Base-by-base conservation (phyloP, 306 rosid genomes). In the Morella rubra region DNA sequence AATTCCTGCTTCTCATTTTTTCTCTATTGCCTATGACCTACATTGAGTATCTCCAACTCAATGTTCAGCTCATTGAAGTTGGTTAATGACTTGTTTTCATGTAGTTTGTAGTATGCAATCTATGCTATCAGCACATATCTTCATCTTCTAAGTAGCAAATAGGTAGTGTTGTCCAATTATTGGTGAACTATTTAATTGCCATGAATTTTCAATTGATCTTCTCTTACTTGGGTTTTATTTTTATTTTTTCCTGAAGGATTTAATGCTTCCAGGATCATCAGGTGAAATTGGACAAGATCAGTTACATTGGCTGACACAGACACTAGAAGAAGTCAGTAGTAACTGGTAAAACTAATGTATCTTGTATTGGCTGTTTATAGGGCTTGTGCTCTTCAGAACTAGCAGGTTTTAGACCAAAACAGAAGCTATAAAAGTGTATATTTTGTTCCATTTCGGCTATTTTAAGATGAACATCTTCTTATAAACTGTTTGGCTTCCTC, bases 291-390 rank as follows among this genome's bases (percentile, higher is more conserved):
- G 78, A 65, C 73, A 77, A 40, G 58, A 53, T 79, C 90, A 86
- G 32, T 77, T 83, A 69, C 40, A 64, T 61, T 88, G 88, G 92
- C 77, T 88, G 73, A 81, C 69, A 52, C 76, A 60, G 58, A 83
- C 81, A 54, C 79, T 90, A 67, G 82, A 86, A 82, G 40, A 20
- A 32, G 82, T 80, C 75, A 46, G 44, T 69, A 77, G 89, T 75
- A 79, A 81, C 89, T 90, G 92, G 95, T 90, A 87, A 82, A 49
- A 18, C 44, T 76, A 40, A 72, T 41, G 10, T 58, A 15, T 42
- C 7, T 67, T 5, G 8, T 50, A 7, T 66, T 72, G 60, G 19
- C 69, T 72, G 6, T 24, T 45, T 52, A 18, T 14, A 65, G 47
- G 53, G 7, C 27, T 73, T 72, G 22, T 16, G 67, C 10, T 53